These are phyloP conservation scores for Nicotiana attenuata DNA, from an alignment of 257 asterid species.

Conservation along the genomic window DNA sequence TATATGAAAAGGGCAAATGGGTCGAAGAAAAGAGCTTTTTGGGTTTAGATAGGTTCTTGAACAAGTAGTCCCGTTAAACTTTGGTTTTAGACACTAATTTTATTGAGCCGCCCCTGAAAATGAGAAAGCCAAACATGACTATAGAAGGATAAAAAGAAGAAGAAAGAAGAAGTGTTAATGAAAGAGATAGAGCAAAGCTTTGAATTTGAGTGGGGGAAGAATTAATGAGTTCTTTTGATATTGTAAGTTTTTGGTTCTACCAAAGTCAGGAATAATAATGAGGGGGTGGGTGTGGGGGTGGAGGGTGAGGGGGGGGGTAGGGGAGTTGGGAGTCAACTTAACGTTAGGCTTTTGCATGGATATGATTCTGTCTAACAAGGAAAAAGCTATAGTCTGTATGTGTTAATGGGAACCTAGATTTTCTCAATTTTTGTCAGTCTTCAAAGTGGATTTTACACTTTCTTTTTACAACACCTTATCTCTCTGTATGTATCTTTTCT, in stretches of 20 bases:
- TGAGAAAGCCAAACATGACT: background rate
- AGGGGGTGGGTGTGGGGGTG: background rate
- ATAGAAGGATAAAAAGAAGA: background rate
- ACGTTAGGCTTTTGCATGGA: conserved; percentile 13
- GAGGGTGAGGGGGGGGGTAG: no score
- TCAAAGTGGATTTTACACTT: conserved; percentile 10
- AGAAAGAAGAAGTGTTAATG: background rate
- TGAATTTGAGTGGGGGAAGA: conserved; percentile 9
- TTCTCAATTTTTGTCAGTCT: conserved; percentile 11
- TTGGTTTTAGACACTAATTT: no score
- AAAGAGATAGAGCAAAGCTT: background rate
- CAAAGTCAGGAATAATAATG: conserved; percentile 3
- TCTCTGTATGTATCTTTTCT: background rate
- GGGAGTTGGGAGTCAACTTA: conserved; percentile 20
- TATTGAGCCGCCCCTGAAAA: no score
- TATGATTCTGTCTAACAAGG: conserved; percentile 3
- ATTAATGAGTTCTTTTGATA: conserved; percentile 1
- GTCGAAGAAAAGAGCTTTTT: background rate
- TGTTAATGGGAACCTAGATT: conserved; percentile 11
- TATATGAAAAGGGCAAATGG: background rate
- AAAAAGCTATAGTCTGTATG: background rate
- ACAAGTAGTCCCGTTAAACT: no score
- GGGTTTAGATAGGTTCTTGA: background rate
- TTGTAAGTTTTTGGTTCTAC: conserved; percentile 12
- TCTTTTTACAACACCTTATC: background rate